phyloP scores from a whole-genome alignment of 1,284 basidiomycete genomes.

The Cutaneotrichosporon dermatis region DNA sequence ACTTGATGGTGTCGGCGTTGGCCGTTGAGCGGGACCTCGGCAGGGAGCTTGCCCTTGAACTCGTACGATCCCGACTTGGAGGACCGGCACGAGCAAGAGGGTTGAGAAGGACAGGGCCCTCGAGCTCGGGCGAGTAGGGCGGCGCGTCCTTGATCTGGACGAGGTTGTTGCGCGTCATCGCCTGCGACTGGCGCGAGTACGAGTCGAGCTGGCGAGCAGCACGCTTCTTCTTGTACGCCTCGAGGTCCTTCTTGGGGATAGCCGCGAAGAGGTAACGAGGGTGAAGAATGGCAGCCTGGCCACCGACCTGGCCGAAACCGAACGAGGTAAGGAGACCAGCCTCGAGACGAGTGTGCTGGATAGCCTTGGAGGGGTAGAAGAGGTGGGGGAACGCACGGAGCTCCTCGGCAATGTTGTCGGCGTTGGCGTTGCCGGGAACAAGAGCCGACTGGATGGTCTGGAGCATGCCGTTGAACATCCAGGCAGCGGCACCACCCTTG shows the following conservation, averaged over 20 bases:
- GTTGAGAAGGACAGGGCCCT: slow-evolving; percentile 85
- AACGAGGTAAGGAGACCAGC: slow-evolving; percentile 94
- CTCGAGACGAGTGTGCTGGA: slow-evolving; percentile 86
- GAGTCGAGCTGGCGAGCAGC: slow-evolving; percentile 65
- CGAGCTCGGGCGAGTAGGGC: slow-evolving; percentile 83
- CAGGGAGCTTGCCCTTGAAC: slow-evolving; percentile 64
- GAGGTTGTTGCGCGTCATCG: slow-evolving; percentile 87
- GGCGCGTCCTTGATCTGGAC: slow-evolving; percentile 95
- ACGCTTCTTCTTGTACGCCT: slow-evolving; percentile 69
- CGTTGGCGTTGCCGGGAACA: slow-evolving; percentile 94
- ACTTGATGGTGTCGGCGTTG: slow-evolving; percentile 63
- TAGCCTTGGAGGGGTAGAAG: slow-evolving; percentile 95
- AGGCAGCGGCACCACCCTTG: slow-evolving; percentile 94
- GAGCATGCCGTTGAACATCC: slow-evolving; percentile 91
- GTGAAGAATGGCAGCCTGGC: slow-evolving; percentile 80
- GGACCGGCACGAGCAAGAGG: slow-evolving; percentile 78
- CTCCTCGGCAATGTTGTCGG: slow-evolving; percentile 90
- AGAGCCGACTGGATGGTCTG: slow-evolving; percentile 82
- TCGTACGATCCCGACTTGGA: slow-evolving; percentile 82
- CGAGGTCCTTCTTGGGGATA: slow-evolving; percentile 68
- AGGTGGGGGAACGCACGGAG: slow-evolving; percentile 86
- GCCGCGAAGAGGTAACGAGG: slow-evolving; percentile 86
- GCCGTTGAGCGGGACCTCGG: slow-evolving; percentile 57
- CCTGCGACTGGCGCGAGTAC: slow-evolving; percentile 90
- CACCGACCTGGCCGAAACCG: slow-evolving; percentile 99